Conservation (phyloP, 2,329 filamentous ascomycete species). For the Capronia americana region DNA sequence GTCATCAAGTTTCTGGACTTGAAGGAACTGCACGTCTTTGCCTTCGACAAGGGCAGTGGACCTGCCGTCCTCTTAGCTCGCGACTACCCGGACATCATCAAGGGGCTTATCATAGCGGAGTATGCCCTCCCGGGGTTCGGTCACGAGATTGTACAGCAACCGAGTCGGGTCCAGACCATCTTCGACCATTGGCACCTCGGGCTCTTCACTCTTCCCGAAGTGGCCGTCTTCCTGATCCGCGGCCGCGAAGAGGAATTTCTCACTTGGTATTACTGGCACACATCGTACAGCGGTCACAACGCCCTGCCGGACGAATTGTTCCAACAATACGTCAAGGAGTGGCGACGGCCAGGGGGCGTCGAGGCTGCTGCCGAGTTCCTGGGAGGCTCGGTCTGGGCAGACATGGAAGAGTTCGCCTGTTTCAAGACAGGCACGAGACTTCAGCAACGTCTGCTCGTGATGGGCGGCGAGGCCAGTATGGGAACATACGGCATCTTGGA, state of each 20-base stretch:
- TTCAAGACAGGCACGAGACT: neutral
- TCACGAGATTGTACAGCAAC: constrained; percentile 1
- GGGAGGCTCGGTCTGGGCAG: neutral
- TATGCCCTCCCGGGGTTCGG: constrained; percentile 1
- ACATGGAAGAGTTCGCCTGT: constrained; percentile 8
- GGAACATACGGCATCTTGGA: constrained; percentile 4
- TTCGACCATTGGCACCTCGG: constrained; percentile 6
- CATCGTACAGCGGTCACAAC: neutral
- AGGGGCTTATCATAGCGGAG: constrained; percentile 1
- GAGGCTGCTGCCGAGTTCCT: constrained; percentile 4
- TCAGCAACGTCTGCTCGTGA: neutral
- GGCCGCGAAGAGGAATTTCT: constrained; percentile 6
- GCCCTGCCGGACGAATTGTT: constrained; percentile 1
- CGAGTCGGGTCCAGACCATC: constrained; percentile 46
- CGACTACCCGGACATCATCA: neutral
- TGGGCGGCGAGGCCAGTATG: constrained; percentile 8
- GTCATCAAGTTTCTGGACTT: constrained; percentile 7
- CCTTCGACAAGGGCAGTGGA: neutral
- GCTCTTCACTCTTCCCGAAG: constrained; percentile 1
- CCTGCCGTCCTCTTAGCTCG: neutral
- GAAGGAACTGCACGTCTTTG: constrained; percentile 1
- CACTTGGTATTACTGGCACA: constrained; percentile 7
- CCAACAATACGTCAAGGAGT: constrained; percentile 1
- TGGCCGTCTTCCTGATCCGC: neutral
- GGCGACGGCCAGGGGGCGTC: neutral